phyloP scores from a whole-genome alignment of 2,329 filamentous ascomycete genomes.

The Pezicula carpinea region DNA sequence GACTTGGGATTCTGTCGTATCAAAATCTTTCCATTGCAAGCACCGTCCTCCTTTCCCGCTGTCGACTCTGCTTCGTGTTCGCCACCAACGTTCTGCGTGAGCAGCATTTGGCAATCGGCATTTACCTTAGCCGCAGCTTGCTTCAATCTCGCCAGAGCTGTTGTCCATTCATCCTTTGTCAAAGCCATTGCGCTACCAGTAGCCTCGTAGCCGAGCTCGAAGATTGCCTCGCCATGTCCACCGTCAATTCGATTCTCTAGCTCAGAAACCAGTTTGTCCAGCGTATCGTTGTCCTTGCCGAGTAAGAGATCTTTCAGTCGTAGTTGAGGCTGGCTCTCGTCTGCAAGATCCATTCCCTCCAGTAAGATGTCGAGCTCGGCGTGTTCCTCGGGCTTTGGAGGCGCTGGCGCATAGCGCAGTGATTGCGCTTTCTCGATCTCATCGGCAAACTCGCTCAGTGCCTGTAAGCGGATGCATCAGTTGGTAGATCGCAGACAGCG shows the following conservation, averaged over 20 bases:
- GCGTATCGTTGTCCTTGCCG: slow-evolving; percentile 52
- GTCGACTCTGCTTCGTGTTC: slow-evolving; percentile 64
- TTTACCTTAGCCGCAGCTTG: slow-evolving; percentile 59
- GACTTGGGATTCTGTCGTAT: slow-evolving; percentile 69
- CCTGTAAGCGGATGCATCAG: slow-evolving; percentile 35
- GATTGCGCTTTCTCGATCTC: slow-evolving; percentile 95
- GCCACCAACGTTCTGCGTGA: slow-evolving; percentile 88
- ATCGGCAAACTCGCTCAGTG: slow-evolving; percentile 93
- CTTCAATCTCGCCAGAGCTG: slow-evolving; percentile 61
- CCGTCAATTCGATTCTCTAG: slow-evolving; percentile 69
- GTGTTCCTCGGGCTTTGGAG: slow-evolving; percentile 54
- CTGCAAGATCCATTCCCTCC: slow-evolving; percentile 69
- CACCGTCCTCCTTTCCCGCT: slow-evolving; percentile 54
- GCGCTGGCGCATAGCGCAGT: slow-evolving; percentile 49
- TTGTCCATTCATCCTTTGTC: slow-evolving; percentile 68
- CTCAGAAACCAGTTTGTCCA: slow-evolving; percentile 59
- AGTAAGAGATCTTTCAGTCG: slow-evolving; percentile 75
- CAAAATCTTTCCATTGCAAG: slow-evolving; percentile 80
- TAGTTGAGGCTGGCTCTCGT: slow-evolving; percentile 61
- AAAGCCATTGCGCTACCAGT: slow-evolving; percentile 82
- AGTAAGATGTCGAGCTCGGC: slow-evolving; percentile 82
- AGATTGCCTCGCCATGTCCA: slow-evolving; percentile 82
- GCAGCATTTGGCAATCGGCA: slow-evolving; percentile 74
- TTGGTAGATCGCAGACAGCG: not conserved
- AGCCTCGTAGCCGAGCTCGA: slow-evolving; percentile 89